Percentiles rank a stretch among this genome's conserved stretches.
Evolutionary conservation across 441 rosid species (phyloP).

Genomic region (Eruca vesicaria): DNA sequence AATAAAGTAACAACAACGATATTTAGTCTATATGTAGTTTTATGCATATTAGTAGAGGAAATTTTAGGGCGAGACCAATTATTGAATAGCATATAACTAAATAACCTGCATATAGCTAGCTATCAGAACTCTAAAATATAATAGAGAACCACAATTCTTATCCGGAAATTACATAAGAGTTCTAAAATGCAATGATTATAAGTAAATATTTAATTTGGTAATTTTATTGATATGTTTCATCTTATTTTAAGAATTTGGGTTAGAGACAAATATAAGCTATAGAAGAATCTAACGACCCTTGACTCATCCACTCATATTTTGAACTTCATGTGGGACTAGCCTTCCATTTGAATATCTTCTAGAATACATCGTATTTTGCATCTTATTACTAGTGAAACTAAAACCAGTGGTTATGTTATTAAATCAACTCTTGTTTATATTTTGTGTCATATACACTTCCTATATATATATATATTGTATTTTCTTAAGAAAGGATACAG

Average conservation of each 20-base stretch:
- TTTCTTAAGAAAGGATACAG: not conserved
- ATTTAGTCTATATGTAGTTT: not conserved
- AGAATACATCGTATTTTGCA: not conserved
- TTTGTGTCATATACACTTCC: not conserved
- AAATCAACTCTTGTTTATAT: not conserved
- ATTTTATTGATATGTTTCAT: slow-evolving; percentile 15
- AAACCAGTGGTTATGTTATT: not conserved
- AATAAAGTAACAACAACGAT: no score
- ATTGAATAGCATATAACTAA: slow-evolving; percentile 2
- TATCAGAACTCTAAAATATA: not conserved
- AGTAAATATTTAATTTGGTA: not conserved
- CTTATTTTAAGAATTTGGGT: slow-evolving; percentile 29
- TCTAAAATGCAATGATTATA: slow-evolving; percentile 27
- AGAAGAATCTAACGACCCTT: slow-evolving; percentile 50
- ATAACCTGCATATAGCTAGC: not conserved
- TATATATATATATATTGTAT: not conserved
- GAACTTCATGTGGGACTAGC: slow-evolving; percentile 49
- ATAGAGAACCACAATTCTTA: not conserved
- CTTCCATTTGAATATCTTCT: slow-evolving; percentile 14
- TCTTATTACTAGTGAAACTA: slow-evolving; percentile 2
- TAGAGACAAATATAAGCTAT: slow-evolving; percentile 28
- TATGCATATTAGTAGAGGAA: not conserved
- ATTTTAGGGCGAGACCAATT: not conserved
- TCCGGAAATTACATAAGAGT: slow-evolving; percentile 7
- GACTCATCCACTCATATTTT: slow-evolving; percentile 71